Base-by-base conservation (phyloP, 768 basidiomycete genomes). In the Suillus decipiens region DNA sequence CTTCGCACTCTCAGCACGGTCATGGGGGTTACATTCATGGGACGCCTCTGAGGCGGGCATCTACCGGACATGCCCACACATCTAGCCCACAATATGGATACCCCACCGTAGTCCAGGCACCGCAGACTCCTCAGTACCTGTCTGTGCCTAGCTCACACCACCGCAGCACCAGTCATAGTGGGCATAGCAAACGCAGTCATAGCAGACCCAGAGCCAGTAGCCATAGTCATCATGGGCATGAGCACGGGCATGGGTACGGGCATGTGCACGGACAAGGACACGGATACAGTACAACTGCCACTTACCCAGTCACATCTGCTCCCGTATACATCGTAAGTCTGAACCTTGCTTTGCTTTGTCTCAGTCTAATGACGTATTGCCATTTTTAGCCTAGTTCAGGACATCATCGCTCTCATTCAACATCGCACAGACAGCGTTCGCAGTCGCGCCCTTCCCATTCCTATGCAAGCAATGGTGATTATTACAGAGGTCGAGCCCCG, bases 331-430 rank as follows among this genome's bases (percentile, higher is more conserved):
- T 58, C 37, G 72, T 73, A 53, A 22, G 73, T 73, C 14, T 3
- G 22, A 12, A 47, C 28, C 0, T 6, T 8, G 3, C 9, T 53
- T 22, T 8, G 3, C 9, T 53, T 22, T 55, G 59, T 3, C 50
- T 42, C 45, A n/a, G 57, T 12, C 34, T 45, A n/a, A 61, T 57
- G 24, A 43, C 31, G 33, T 42, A 47, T 28, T 19, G 14, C 0
- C 34, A 3, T 11, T n/a, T 45, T 39, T 17, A 73, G 72, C 54
- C 71, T 47, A 59, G 11, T 70, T 71, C n/a, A 47, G 65, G 28
- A 66, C 67, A 42, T 60, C 69, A 53, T 66, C 65, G 62, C 55
- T 72, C 66, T 8, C 64, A 67, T 34, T 63, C 61, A 34, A 55
- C 42, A 47, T 68, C 71, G 2, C 69, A 69, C 17, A 72, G 69